Base-by-base conservation (phyloP, 1,139 yeast species). In the Spathaspora sp. region DNA sequence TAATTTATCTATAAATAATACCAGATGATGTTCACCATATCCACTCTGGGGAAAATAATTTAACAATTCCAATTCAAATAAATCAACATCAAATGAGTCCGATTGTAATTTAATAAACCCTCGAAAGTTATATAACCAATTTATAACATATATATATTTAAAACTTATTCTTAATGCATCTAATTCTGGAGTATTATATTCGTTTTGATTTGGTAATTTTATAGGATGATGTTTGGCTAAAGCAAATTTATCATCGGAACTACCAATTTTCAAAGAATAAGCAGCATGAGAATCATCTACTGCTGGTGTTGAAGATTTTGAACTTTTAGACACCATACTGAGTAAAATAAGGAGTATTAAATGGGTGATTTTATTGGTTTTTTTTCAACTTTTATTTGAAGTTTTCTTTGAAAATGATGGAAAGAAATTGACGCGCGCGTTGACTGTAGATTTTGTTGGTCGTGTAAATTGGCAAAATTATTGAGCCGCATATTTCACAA, bases 41-140 rank as follows among this genome's bases (percentile, higher is more conserved):
- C 47, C 38, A 65, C 53, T 1, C 70, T 46, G 7, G 1, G 56
- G 56, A 39, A 51, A 51, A 37, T 48, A 61, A 46, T 74, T 69
- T 37, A 80, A 58, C 25, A 80, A 63, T 54, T 80, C 85, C 53
- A 78, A 74, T 55, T 80, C 85, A 48, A 80, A 77, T 42, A 79
- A 65, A 46, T 78, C 82, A 13, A 73, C 74, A 58, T 80, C 84
- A 54, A 80, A 80, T 38, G 67, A 63, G 48, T 79, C 84, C 11
- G 67, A 63, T 8, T 68, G 67, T 41, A 80, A 57, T 51, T 67
- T 72, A 34, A 80, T 56, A 48, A 65, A 67, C 3, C 77, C 78
- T 44, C 80, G 68, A 54, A 69, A 71, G 40, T 71, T 61, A 51
- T 74, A 73, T 36, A 80, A 54, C 84, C 84, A 80, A 59, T 78